Evolutionary conservation across 208 protist genomes (phyloP).

Genomic region (Acanthamoeba polyphaga): DNA sequence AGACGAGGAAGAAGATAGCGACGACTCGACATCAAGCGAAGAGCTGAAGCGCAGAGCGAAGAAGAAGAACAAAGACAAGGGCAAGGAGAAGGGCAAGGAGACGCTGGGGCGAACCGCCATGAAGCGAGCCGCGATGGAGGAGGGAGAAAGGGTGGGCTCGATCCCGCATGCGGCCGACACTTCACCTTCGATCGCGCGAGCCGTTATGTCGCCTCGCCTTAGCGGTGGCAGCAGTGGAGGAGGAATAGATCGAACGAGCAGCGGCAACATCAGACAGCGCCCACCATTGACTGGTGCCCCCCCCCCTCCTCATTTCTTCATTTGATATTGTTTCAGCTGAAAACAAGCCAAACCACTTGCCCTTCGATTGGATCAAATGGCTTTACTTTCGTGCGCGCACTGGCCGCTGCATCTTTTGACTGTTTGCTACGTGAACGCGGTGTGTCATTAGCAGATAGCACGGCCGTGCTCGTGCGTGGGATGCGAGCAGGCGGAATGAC

Average conservation of each 20-base stretch:
- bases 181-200: background rate
- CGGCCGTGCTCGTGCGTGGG: slow-evolving; percentile 5
- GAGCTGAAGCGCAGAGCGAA: background rate
- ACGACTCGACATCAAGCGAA: slow-evolving; percentile 30
- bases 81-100: background rate
- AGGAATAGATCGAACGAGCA: background rate
- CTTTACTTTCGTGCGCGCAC: background rate
- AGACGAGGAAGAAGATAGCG: slow-evolving; percentile 18
- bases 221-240: background rate
- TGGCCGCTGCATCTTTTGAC: background rate
- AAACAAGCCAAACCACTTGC: background rate
- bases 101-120: background rate
- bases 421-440: background rate
- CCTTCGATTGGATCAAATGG: background rate
- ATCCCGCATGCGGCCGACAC: background rate
- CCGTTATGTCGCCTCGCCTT: background rate
- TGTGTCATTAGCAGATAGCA: slow-evolving; percentile 10
- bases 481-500: slow-evolving; percentile 43
- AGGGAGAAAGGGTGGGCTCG: background rate
- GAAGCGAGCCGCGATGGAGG: background rate
- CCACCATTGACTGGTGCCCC: background rate
- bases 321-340: background rate
- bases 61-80: background rate
- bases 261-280: background rate
- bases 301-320: background rate